These are phyloP conservation scores for Daedalea quercina DNA, from an alignment of 768 basidiomycete species.

Conservation along the genomic window DNA sequence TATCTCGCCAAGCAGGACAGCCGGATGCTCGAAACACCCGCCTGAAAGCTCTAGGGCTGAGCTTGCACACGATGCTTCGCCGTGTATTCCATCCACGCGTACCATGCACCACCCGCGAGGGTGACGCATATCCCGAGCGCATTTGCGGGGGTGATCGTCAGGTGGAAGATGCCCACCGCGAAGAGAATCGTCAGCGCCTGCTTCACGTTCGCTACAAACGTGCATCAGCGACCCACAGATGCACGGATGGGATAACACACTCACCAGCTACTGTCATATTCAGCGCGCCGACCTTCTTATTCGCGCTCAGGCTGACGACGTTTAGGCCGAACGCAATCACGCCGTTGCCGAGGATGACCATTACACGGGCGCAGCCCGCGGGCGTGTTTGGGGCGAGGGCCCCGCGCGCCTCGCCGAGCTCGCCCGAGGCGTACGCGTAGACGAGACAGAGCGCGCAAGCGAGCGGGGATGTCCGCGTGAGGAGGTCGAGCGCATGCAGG, in stretches of 20 bases:
- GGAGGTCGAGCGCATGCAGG: constrained; percentile 76
- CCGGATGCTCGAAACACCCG: neutral
- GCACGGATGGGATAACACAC: constrained; percentile 17
- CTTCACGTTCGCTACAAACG: constrained; percentile 70
- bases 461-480: constrained; percentile 86
- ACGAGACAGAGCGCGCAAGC: constrained; percentile 84
- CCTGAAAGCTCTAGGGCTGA: neutral
- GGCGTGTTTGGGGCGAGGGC: neutral
- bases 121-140: constrained; percentile 80
- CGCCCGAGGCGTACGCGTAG: constrained; percentile 75
- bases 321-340: constrained; percentile 88
- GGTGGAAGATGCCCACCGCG: constrained; percentile 77
- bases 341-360: constrained; percentile 71
- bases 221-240: neutral
- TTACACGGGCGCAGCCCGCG: constrained; percentile 18
- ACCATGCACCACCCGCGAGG: constrained; percentile 79
- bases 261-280: constrained; percentile 87
- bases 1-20: neutral
- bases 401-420: constrained; percentile 51
- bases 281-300: constrained; percentile 82
- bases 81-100: constrained; percentile 54
- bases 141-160: constrained; percentile 76
- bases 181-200: constrained; percentile 87
- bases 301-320: constrained; percentile 93
- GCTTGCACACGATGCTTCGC: constrained; percentile 9